These are phyloP conservation scores for Lithocarpus polystachyus DNA, from an alignment of 306 rosid genomes.

Conservation along the genomic window DNA sequence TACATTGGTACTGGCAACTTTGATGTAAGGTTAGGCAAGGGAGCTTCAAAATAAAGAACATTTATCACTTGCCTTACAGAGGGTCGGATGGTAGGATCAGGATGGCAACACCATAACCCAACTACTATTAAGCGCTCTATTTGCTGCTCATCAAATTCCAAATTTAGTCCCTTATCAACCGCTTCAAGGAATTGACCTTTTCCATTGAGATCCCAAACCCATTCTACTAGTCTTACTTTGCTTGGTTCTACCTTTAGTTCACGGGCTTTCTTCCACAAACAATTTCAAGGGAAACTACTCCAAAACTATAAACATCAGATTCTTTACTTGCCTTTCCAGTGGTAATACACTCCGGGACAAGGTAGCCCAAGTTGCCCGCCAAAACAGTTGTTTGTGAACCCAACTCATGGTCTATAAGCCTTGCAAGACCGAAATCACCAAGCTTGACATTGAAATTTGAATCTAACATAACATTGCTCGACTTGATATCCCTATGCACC, in stretches of 20 bases:
- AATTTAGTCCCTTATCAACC: constrained; percentile 33
- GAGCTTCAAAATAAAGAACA: constrained; percentile 42
- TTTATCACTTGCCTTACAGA: constrained; percentile 64
- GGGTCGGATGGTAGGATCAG: constrained; percentile 54
- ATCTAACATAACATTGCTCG: constrained; percentile 74
- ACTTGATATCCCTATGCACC: constrained; percentile 74
- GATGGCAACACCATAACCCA: constrained; percentile 81
- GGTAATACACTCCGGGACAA: constrained; percentile 69
- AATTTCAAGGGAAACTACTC: constrained; percentile 70
- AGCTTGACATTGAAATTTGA: constrained; percentile 66
- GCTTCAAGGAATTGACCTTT: constrained; percentile 47
- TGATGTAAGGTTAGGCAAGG: constrained; percentile 57
- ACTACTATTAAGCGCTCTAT: constrained; percentile 47
- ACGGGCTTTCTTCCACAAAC: constrained; percentile 70
- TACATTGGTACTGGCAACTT: constrained; percentile 63
- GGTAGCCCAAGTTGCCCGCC: constrained; percentile 75
- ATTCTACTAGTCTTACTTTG: constrained; percentile 57
- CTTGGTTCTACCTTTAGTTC: constrained; percentile 33
- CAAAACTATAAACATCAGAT: constrained; percentile 70
- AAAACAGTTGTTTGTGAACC: constrained; percentile 72
- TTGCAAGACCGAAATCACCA: constrained; percentile 79
- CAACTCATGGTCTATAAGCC: constrained; percentile 63
- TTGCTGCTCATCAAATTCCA: constrained; percentile 46
- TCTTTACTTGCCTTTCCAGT: constrained; percentile 74
- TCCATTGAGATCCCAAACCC: constrained; percentile 76